These are phyloP conservation scores for Powellomyces hirtus DNA, from an alignment of 192 early-diverging fungal species.

Conservation along the genomic window DNA sequence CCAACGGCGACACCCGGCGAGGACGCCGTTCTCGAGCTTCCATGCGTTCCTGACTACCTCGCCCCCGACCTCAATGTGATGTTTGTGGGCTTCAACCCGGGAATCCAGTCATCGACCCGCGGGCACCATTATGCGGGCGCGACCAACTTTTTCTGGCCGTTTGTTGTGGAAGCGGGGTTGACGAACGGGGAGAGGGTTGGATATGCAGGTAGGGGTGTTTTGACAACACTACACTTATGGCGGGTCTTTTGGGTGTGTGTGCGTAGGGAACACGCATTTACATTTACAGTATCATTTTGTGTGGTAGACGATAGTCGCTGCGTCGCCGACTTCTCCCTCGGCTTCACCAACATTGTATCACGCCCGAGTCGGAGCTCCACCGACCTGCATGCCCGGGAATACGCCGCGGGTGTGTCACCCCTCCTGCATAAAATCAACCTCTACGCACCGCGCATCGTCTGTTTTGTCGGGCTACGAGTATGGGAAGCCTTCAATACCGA, in stretches of 20 bases:
- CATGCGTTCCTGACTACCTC: slow-evolving; percentile 3
- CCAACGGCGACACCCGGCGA: no score
- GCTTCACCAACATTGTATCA: slow-evolving; percentile 21
- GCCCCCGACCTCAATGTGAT: slow-evolving; percentile 5
- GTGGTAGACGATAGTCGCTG: slow-evolving; percentile 8
- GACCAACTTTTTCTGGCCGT: slow-evolving; percentile 23
- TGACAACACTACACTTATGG: no score
- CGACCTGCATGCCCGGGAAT: background rate
- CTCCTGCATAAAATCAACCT: background rate
- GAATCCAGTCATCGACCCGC: background rate
- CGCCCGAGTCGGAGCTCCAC: background rate
- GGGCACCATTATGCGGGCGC: slow-evolving; percentile 15
- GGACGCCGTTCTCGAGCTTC: no score
- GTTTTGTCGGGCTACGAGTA: slow-evolving; percentile 13
- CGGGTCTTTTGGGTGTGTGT: no score
- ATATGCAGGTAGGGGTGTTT: background rate
- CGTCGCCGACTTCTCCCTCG: background rate
- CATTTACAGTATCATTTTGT: background rate
- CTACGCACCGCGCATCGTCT: background rate
- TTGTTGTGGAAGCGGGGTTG: slow-evolving; percentile 6
- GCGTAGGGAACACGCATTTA: no score
- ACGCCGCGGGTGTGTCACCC: background rate
- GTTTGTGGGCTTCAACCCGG: slow-evolving; percentile 24
- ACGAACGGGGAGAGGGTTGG: background rate
- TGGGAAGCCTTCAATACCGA: slow-evolving; percentile 3